Percentiles rank a stretch among this genome's conserved stretches.
Conservation (phyloP, 768 basidiomycete species). For the Multifurca ochricompacta region DNA sequence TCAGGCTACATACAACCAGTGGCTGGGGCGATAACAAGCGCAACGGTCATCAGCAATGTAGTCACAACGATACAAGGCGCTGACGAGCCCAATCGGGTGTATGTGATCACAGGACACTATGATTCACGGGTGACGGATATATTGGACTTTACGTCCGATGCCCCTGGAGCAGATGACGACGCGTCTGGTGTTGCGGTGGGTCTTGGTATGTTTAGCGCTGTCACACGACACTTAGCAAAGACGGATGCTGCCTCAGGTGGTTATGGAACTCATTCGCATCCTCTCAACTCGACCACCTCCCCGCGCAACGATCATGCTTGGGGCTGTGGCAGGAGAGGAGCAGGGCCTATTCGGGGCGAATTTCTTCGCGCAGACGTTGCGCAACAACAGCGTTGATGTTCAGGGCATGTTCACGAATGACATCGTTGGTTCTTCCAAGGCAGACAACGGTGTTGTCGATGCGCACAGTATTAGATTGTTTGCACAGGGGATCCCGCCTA, state of each 20-base stretch:
- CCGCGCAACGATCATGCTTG: constrained; percentile 45
- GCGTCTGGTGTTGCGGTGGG: constrained; percentile 41
- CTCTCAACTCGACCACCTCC: constrained; percentile 39
- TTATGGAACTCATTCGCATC: constrained; percentile 45
- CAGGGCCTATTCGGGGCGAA: constrained; percentile 43
- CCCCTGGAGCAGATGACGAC: constrained; percentile 49
- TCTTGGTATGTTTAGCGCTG: not conserved
- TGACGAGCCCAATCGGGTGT: constrained; percentile 41
- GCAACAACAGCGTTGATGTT: constrained; percentile 38
- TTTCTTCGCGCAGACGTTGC: constrained; percentile 39
- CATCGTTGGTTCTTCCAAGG: constrained; percentile 46
- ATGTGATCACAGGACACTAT: constrained; percentile 49
- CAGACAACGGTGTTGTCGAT: constrained; percentile 39
- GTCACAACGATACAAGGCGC: constrained; percentile 43
- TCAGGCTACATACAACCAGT: constrained; percentile 39
- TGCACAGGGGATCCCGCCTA: constrained; percentile 41
- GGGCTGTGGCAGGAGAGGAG: constrained; percentile 44
- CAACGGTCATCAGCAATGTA: constrained; percentile 45
- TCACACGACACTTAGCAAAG: not conserved
- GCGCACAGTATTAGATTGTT: constrained; percentile 47
- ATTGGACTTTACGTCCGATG: constrained; percentile 37
- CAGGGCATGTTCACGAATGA: constrained; percentile 55
- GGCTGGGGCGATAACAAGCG: constrained; percentile 30
- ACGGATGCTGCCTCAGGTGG: constrained; percentile 23
- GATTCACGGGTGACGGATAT: constrained; percentile 39